Percentiles rank a stretch among this genome's conserved stretches.
Conservation (phyloP, 192 early-diverging fungal genomes). For the Diversispora epigaea region DNA sequence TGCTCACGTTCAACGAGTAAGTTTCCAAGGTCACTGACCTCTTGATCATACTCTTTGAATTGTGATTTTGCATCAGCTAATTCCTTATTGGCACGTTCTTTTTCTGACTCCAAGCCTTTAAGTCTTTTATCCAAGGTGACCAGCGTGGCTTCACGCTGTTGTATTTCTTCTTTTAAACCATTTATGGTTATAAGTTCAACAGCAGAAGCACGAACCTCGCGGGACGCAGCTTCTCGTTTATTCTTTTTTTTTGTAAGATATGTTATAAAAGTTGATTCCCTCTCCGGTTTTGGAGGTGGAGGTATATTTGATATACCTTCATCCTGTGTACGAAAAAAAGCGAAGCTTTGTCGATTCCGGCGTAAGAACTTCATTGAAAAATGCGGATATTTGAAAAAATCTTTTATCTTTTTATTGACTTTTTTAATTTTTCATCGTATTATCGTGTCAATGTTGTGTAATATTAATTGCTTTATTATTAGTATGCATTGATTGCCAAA, state of each 20-base stretch:
- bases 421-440: not conserved
- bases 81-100: not conserved
- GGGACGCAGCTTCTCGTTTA: not conserved
- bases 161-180: slow-evolving; percentile 14
- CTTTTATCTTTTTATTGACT: not conserved
- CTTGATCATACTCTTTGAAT: not conserved
- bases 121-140: not conserved
- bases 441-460: not conserved
- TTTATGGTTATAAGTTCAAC: not conserved
- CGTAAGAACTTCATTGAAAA: slow-evolving; percentile 10
- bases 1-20: slow-evolving; percentile 8
- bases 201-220: not conserved
- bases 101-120: not conserved
- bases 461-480: not conserved
- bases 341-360: slow-evolving; percentile 9
- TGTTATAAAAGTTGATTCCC: slow-evolving; percentile 1
- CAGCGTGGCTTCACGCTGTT: slow-evolving; percentile 9
- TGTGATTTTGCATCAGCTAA: not conserved
- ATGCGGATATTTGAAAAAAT: not conserved
- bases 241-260: slow-evolving; percentile 6
- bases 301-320: slow-evolving; percentile 17
- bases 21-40: not conserved
- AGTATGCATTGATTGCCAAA: not conserved
- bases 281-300: slow-evolving; percentile 4
- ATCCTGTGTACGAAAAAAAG: slow-evolving; percentile 17